Evolutionary conservation across 1,139 yeast species (phyloP).

Genomic region (Sugiyamaella paludigena): DNA sequence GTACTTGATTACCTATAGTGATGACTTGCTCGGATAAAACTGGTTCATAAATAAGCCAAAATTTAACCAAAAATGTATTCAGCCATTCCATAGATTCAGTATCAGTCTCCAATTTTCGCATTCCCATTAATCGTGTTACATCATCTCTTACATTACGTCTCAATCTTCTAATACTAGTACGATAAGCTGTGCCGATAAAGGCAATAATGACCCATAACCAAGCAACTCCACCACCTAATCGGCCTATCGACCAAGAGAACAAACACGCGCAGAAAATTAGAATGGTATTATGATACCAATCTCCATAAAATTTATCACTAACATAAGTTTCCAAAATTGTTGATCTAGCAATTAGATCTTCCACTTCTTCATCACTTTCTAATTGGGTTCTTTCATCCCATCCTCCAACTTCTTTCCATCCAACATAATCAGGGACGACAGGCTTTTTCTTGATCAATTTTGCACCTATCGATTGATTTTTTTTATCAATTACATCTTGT

Average conservation of each 20-base stretch:
- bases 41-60: conserved; percentile 91
- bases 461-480: conserved; percentile 7
- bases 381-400: conserved; percentile 70
- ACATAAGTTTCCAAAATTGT: conserved; percentile 70
- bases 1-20: conserved; percentile 76
- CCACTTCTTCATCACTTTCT: conserved; percentile 58
- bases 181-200: conserved; percentile 61
- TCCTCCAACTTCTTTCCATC: conserved; percentile 94
- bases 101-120: conserved; percentile 77
- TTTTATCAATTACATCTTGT: conserved; percentile 14
- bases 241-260: conserved; percentile 76
- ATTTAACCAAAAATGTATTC: conserved; percentile 79
- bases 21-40: conserved; percentile 82
- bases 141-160: conserved; percentile 71
- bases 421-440: conserved; percentile 43
- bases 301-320: conserved; percentile 77
- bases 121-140: conserved; percentile 81
- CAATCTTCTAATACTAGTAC: conserved; percentile 79
- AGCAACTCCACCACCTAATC: conserved; percentile 72
- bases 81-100: conserved; percentile 95
- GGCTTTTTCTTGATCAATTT: conserved; percentile 15
- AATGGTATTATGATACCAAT: conserved; percentile 91
- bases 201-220: conserved; percentile 73
- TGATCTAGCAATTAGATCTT: conserved; percentile 60
- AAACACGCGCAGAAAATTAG: conserved; percentile 62